phyloP scores from a whole-genome alignment of 768 basidiomycete genomes.

The Strobilomyces dryophilus region DNA sequence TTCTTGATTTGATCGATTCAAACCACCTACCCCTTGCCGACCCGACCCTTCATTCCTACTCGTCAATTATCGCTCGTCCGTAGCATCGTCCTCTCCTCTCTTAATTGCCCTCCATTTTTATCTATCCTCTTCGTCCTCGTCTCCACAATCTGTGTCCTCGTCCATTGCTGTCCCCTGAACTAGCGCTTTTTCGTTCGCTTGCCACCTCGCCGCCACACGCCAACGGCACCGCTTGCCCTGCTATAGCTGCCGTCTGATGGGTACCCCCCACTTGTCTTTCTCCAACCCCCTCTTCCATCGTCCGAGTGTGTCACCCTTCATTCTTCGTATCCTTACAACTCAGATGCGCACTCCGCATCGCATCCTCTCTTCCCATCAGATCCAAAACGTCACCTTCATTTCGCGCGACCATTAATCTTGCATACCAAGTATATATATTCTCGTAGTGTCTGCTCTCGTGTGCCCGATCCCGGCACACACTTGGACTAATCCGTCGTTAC shows the following conservation, averaged over 20 bases:
- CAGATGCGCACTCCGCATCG: not conserved
- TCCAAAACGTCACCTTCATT: slow-evolving; percentile 2
- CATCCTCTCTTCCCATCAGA: not conserved
- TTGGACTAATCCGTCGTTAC: slow-evolving; percentile 3
- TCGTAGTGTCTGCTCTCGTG: not conserved
- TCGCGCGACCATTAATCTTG: not conserved
- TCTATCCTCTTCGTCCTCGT: slow-evolving; percentile 3
- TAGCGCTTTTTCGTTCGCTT: not conserved
- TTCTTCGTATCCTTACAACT: not conserved
- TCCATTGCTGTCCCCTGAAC: not conserved
- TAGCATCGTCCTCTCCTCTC: not conserved
- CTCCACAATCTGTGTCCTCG: not conserved
- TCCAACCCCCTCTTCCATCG: not conserved
- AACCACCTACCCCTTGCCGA: slow-evolving; percentile 5
- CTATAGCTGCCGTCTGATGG: slow-evolving; percentile 4
- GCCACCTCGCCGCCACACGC: slow-evolving; percentile 7
- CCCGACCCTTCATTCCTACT: slow-evolving; percentile 8
- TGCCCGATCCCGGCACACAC: not conserved
- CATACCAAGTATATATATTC: too few relatives aligned
- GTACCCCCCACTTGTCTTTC: not conserved
- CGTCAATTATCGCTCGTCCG: not conserved
- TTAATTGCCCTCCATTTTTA: not conserved
- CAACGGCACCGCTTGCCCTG: slow-evolving; percentile 3
- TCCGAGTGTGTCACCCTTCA: not conserved
- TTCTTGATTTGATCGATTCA: not conserved